A percentile compares a stretch with the other conserved stretches of the same genome.
Evolutionary conservation across 192 early-diverging fungal species (phyloP).

Genomic region (Haplosporangium gracile): DNA sequence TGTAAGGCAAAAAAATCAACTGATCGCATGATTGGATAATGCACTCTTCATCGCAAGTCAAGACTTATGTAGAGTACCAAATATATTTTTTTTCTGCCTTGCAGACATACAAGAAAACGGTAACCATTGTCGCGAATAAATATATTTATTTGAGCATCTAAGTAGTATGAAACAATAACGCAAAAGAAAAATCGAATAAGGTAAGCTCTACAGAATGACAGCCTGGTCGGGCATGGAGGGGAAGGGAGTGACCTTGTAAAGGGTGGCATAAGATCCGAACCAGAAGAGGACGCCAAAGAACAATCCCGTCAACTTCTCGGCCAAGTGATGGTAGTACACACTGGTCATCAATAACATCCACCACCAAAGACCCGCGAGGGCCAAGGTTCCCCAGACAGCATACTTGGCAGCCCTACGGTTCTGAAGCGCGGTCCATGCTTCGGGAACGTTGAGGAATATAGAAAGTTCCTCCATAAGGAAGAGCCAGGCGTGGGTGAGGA

Average conservation of each 20-base stretch:
- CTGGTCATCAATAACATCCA: constrained; percentile 84
- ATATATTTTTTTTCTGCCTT: background rate
- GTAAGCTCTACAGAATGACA: constrained; percentile 6
- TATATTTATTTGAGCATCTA: background rate
- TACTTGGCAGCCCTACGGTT: constrained; percentile 22
- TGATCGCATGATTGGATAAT: background rate
- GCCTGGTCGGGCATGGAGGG: constrained; percentile 49
- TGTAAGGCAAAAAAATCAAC: background rate
- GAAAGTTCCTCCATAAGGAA: constrained; percentile 78
- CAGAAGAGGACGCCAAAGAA: constrained; percentile 80
- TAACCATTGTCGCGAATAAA: background rate
- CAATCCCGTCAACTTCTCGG: constrained; percentile 78
- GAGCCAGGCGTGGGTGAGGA: constrained; percentile 81
- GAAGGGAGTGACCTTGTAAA: constrained; percentile 35
- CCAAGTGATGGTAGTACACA: constrained; percentile 81
- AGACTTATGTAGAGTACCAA: no score
- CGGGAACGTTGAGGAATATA: constrained; percentile 48
- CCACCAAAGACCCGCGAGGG: constrained; percentile 75
- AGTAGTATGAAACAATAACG: background rate
- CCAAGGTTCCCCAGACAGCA: constrained; percentile 56
- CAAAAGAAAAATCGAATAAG: background rate
- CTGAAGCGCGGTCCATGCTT: constrained; percentile 16
- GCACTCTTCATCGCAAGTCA: background rate
- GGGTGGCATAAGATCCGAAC: constrained; percentile 61
- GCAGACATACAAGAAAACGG: background rate